Percentiles rank a stretch among this genome's conserved stretches.
Conservation (phyloP, 83 land plant species). For the Diphasiastrum complanatum region DNA sequence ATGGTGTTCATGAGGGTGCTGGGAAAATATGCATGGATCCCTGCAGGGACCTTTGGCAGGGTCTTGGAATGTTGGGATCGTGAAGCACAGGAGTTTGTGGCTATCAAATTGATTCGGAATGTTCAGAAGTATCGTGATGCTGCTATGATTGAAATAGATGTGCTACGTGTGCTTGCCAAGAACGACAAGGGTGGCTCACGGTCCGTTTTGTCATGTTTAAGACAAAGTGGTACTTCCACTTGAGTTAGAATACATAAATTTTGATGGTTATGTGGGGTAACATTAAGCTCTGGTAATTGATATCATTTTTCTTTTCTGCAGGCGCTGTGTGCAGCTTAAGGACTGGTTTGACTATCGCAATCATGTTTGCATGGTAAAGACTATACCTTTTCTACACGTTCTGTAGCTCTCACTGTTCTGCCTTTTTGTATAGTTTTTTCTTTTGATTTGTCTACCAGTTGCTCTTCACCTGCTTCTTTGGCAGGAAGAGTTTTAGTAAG, state of each 20-base stretch:
- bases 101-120: constrained; percentile 74
- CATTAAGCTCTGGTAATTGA: neutral
- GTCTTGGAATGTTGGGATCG: constrained; percentile 95
- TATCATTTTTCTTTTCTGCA: constrained; percentile 6
- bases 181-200: constrained; percentile 50
- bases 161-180: constrained; percentile 56
- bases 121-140: constrained; percentile 80
- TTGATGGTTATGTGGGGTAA: neutral
- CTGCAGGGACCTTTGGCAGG: constrained; percentile 86
- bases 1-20: constrained; percentile 59
- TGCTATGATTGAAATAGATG: constrained; percentile 84
- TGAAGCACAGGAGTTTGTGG: constrained; percentile 64
- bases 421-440: too few relatives aligned
- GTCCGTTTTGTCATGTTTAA: constrained; percentile 28
- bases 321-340: constrained; percentile 37
- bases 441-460: too few relatives aligned
- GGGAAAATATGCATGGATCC: constrained; percentile 13
- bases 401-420: too few relatives aligned
- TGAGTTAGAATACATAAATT: neutral
- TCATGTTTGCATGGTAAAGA: constrained; percentile 38
- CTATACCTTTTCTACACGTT: too few relatives aligned
- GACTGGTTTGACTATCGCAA: constrained; percentile 36
- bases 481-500: too few relatives aligned
- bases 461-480: too few relatives aligned
- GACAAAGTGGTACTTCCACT: neutral